Evolutionary conservation across 495 filamentous ascomycete species (phyloP).

Genomic region (Margaritispora aquatica): DNA sequence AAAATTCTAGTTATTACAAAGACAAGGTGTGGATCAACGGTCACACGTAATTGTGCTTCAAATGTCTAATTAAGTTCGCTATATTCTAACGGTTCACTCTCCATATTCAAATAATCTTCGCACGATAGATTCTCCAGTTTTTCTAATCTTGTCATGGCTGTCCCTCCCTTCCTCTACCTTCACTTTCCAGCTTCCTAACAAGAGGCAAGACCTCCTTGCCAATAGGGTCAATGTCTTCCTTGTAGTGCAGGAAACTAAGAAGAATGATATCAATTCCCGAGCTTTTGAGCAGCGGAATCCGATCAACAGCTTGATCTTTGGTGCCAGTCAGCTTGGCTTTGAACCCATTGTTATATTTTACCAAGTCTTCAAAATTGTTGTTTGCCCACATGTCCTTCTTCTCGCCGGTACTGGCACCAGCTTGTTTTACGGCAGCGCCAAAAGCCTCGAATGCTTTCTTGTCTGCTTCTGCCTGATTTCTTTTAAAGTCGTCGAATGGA

Average conservation of each 20-base stretch:
- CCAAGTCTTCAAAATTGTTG: conserved; percentile 39
- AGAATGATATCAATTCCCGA: conserved; percentile 37
- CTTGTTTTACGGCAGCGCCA: conserved; percentile 35
- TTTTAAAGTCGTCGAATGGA: conserved; percentile 36
- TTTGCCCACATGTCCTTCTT: conserved; percentile 43
- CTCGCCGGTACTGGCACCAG: conserved; percentile 34
- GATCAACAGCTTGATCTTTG: conserved; percentile 40
- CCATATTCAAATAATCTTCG: conserved; percentile 19
- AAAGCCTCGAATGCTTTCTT: conserved; percentile 40
- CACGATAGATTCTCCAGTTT: conserved; percentile 36
- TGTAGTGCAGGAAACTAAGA: conserved; percentile 40
- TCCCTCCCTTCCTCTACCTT: conserved; percentile 38
- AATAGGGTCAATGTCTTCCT: conserved; percentile 41
- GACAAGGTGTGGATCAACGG: too few species aligned
- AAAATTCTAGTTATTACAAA: too few species aligned
- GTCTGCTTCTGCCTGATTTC: conserved; percentile 44
- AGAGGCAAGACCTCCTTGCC: conserved; percentile 36
- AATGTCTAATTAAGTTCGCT: not conserved
- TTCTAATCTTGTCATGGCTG: conserved; percentile 33
- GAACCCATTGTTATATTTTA: conserved; percentile 47
- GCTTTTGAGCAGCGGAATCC: conserved; percentile 40
- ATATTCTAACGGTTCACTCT: not conserved
- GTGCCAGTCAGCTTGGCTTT: conserved; percentile 45
- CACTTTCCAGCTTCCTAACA: conserved; percentile 35
- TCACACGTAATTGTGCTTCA: too few species aligned